These are phyloP conservation scores for Dianthus caryophyllus DNA, from an alignment of 148 eudicot genomes.

Conservation along the genomic window DNA sequence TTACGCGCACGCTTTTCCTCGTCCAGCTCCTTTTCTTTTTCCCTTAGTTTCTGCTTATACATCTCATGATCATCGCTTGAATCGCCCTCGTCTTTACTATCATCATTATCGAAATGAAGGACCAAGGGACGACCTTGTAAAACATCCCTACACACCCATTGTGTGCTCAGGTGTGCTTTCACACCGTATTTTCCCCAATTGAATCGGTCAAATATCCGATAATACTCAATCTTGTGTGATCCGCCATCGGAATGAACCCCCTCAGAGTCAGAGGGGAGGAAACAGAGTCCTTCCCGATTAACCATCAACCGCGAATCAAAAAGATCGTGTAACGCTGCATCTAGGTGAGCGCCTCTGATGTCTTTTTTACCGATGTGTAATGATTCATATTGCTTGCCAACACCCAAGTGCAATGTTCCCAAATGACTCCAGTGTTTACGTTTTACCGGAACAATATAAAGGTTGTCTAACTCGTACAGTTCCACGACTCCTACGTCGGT, in stretches of 20 bases:
- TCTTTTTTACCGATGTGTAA: background rate
- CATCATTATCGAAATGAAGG: background rate
- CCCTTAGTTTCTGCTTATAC: too few species aligned
- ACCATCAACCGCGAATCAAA: conserved; percentile 3
- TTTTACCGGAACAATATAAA: background rate
- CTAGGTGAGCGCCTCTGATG: background rate
- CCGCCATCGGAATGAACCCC: background rate
- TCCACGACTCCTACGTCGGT: background rate
- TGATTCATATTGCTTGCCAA: too few species aligned
- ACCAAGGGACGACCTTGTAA: background rate
- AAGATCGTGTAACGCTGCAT: background rate
- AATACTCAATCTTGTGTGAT: too few species aligned
- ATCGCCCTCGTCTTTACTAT: background rate
- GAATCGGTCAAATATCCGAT: conserved; percentile 8
- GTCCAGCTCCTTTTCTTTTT: too few species aligned
- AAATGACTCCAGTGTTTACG: background rate
- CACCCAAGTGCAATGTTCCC: background rate
- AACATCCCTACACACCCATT: conserved; percentile 7
- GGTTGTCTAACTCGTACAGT: too few species aligned
- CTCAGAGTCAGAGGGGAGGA: background rate
- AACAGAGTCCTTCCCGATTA: conserved; percentile 16
- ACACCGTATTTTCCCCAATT: conserved; percentile 6
- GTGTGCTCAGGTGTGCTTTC: background rate
- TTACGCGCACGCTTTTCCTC: too few species aligned
- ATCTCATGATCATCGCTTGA: too few species aligned